Base-by-base conservation (phyloP, 352 stramenopile species). In the Pythium aristosporum region DNA sequence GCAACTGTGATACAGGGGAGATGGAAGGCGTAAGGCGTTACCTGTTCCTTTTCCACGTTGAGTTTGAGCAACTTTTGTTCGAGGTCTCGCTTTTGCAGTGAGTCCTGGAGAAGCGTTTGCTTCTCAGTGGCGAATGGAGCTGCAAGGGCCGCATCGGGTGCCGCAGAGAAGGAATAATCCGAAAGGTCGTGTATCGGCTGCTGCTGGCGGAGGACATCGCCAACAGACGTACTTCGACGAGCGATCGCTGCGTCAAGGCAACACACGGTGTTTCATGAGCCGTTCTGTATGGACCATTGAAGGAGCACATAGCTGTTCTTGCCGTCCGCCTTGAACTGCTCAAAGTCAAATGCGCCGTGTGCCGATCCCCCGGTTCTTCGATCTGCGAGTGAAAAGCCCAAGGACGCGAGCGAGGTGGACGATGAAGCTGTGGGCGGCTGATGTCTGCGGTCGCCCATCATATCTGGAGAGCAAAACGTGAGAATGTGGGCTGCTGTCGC, bases 11-110 rank as follows among this genome's bases (percentile, higher is more conserved):
- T 30, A 30, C 25, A 30, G 25, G 25, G 25, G 25, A 30, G 25
- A 30, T 30, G 25, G 25, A 6, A 13, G 11, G 11, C 15, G 11
- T 42, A 16, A 28, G 8, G 52, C 18, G 11, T 6, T 43, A 80
- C 74, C 74, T 81, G 73, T 21, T 80, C 74, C 48, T 80, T 85
- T 34, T 85, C 71, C 12, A 85, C 61, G 41, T 85, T 72, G 16
- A 78, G 61, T 32, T 69, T 62, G 66, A 85, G 68, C 5, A 85
- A 67, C 15, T 69, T 65, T 18, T 77, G 65, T 53, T 85, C 74
- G n/a, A 82, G 61, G n/a, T 82, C 69, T 3, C 74, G 74, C 25
- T 67, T 72, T 23, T 76, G 58, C 6, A 74, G 48, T 5, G 76
- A 68, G 32, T 82, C 74, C 25, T 74, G 67, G 10, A 79, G 72